Evolutionary conservation across 257 asterid species (phyloP).

Genomic region (Solanum etuberosum): DNA sequence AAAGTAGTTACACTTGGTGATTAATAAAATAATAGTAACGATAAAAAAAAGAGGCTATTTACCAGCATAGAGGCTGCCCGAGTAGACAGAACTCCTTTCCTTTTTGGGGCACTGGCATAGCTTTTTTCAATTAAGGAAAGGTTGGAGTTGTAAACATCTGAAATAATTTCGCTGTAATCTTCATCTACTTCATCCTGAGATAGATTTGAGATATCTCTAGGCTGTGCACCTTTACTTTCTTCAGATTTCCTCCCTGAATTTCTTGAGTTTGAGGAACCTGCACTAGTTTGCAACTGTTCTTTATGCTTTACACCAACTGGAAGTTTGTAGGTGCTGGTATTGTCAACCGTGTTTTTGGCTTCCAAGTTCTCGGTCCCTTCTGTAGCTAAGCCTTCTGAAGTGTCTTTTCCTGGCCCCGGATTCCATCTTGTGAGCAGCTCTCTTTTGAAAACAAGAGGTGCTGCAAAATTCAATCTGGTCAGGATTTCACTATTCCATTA

Average conservation of each 20-base stretch:
- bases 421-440: slow-evolving; percentile 48
- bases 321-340: slow-evolving; percentile 50
- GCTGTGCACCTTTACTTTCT: slow-evolving; percentile 18
- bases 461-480: slow-evolving; percentile 26
- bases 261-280: slow-evolving; percentile 24
- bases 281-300: slow-evolving; percentile 34
- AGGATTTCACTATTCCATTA: not conserved
- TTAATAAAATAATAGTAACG: not conserved
- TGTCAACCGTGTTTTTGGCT: slow-evolving; percentile 28
- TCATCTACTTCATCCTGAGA: slow-evolving; percentile 35
- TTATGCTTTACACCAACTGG: slow-evolving; percentile 75
- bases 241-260: slow-evolving; percentile 23
- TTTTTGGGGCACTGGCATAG: slow-evolving; percentile 29
- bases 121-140: slow-evolving; percentile 26
- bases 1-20: not conserved
- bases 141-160: slow-evolving; percentile 16
- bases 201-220: slow-evolving; percentile 17
- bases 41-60: not conserved
- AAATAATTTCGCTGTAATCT: slow-evolving; percentile 17
- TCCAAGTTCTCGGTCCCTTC: slow-evolving; percentile 32
- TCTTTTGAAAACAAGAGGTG: slow-evolving; percentile 33
- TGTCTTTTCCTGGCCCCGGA: slow-evolving; percentile 32
- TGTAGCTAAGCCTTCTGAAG: slow-evolving; percentile 19
- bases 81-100: slow-evolving; percentile 69
- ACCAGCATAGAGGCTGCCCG: slow-evolving; percentile 99